Evolutionary conservation across 1,284 basidiomycete genomes (phyloP).

Genomic region (Cerioporus squamosus): DNA sequence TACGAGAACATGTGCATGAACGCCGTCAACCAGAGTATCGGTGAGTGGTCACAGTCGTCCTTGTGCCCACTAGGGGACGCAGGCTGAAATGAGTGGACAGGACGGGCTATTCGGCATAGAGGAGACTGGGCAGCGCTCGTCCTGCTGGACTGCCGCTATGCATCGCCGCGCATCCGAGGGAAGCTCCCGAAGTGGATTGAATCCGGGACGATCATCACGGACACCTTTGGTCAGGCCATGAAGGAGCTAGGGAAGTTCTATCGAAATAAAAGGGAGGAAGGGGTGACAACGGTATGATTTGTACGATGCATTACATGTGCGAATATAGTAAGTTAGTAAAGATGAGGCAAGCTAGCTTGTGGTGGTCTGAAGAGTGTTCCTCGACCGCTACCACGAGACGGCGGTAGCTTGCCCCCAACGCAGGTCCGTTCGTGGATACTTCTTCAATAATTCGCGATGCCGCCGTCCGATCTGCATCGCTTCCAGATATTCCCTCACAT

Average conservation of each 20-base stretch:
- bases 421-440: too few species aligned
- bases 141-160: slow-evolving; percentile 85
- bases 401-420: background rate
- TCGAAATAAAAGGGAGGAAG: slow-evolving; percentile 42
- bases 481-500: background rate
- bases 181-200: slow-evolving; percentile 93
- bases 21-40: slow-evolving; percentile 96
- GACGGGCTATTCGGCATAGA: slow-evolving; percentile 87
- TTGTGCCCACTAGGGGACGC: background rate
- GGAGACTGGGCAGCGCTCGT: slow-evolving; percentile 87
- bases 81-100: slow-evolving; percentile 43
- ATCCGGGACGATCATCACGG: slow-evolving; percentile 59
- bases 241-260: slow-evolving; percentile 76
- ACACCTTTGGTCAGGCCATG: slow-evolving; percentile 78
- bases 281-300: too few species aligned
- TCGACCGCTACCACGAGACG: background rate
- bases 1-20: slow-evolving; percentile 97
- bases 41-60: slow-evolving; percentile 52
- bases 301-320: too few species aligned
- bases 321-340: too few species aligned
- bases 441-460: background rate
- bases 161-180: slow-evolving; percentile 61
- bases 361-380: too few species aligned
- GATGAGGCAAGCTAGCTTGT: too few species aligned
- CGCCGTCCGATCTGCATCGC: background rate